Evolutionary conservation across 139 green algal species (phyloP).

Genomic region (Tetradesmus lagerheimii): DNA sequence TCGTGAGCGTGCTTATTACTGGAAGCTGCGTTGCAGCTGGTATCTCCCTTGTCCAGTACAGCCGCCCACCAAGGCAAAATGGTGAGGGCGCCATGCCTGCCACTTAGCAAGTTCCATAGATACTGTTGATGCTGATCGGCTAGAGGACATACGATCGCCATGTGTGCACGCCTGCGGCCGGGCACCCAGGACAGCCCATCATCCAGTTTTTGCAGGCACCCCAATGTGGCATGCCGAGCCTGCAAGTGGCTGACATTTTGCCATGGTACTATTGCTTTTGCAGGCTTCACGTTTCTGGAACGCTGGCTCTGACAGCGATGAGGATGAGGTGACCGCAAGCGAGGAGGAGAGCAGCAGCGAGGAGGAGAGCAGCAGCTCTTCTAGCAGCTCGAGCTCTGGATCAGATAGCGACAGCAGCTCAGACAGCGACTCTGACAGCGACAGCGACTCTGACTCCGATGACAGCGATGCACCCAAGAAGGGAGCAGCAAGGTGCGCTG

Average conservation of each 20-base stretch:
- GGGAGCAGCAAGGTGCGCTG: slow-evolving; percentile 38
- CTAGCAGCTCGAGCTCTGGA: slow-evolving; percentile 39
- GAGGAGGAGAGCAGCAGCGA: slow-evolving; percentile 52
- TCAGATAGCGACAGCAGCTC: slow-evolving; percentile 49
- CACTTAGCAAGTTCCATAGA: neutral
- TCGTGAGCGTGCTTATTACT: neutral
- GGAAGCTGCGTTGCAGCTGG: neutral
- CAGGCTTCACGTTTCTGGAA: slow-evolving; percentile 84
- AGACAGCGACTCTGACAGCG: slow-evolving; percentile 40
- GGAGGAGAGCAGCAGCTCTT: slow-evolving; percentile 48
- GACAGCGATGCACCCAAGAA: slow-evolving; percentile 59
- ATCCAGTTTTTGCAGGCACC: neutral
- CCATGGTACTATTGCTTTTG: neutral
- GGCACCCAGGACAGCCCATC: neutral
- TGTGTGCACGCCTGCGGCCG: neutral
- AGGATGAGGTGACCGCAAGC: slow-evolving; percentile 69
- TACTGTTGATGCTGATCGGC: neutral
- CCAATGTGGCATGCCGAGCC: neutral
- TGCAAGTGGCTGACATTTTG: neutral
- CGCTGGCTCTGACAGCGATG: slow-evolving; percentile 68
- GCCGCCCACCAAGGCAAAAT: neutral
- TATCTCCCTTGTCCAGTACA: neutral
- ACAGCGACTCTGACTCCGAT: slow-evolving; percentile 59
- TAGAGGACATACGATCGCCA: neutral
- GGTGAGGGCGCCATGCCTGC: neutral